A percentile compares a stretch with the other conserved stretches of the same genome.
Evolutionary conservation across 139 green algal species (phyloP).

Genomic region (Chlamydomonas sp.): DNA sequence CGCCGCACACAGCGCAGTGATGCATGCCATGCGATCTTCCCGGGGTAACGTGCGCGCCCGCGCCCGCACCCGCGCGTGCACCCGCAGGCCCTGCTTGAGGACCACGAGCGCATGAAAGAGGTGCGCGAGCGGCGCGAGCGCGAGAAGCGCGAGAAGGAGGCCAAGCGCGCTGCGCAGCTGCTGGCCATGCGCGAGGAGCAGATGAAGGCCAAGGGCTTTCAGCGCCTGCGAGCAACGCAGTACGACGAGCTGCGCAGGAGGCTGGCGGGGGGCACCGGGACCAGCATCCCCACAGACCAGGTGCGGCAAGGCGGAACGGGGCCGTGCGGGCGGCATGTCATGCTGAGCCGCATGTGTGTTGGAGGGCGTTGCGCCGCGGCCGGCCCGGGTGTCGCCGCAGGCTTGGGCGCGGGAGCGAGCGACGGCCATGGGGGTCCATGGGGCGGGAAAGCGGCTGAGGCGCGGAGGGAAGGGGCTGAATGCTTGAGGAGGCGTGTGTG

Average conservation of each 20-base stretch:
- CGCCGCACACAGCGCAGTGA: not conserved
- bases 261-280: constrained; percentile 21
- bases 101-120: constrained; percentile 66
- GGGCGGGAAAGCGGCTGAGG: too few relatives aligned
- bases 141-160: constrained; percentile 62
- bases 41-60: not conserved
- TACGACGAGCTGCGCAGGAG: constrained; percentile 68
- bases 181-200: constrained; percentile 24
- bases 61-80: too few relatives aligned
- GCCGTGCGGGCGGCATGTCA: not conserved
- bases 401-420: too few relatives aligned
- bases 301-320: not conserved
- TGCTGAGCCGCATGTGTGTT: not conserved
- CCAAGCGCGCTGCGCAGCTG: constrained; percentile 45
- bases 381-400: too few relatives aligned
- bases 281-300: constrained; percentile 51
- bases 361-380: too few relatives aligned
- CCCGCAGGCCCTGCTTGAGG: constrained; percentile 53
- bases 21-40: not conserved
- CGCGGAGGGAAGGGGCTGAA: too few relatives aligned
- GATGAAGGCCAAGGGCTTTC: constrained; percentile 57
- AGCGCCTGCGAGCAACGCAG: constrained; percentile 62
- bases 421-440: too few relatives aligned
- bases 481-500: too few relatives aligned
- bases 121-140: constrained; percentile 45